Evolutionary conservation across 176 grass and related monocot species (phyloP), one percentile per base, ranked within the genome.

Genomic region (Rhipidocladum racemiflorum): DNA sequence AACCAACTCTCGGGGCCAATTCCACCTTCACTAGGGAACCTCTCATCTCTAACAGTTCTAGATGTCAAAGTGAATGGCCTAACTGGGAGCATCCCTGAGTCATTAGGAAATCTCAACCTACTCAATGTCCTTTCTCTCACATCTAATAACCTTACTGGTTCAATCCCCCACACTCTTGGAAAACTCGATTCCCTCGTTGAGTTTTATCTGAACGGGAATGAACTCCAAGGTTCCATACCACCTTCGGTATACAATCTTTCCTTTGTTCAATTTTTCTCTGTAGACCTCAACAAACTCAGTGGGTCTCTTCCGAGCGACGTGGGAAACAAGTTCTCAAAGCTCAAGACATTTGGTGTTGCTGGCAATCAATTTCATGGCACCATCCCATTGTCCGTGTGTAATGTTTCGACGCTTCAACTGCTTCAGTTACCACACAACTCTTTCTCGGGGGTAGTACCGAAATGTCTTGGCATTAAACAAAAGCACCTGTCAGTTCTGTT

Each of bases 21-120:
- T 61, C 74, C 74, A 61, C 39, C 74, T 43, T 44, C 55, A 56
- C 14, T 76, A 6, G 74, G 74, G 5, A 76, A 76, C 36, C 55
- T 76, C 5, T 76, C 74, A 45, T 40, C 39, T 40, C 39, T 40
- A 9, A 9, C 1, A 40, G 39, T 40, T 40, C 39, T 40, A 40
- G 39, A 40, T 40, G 39, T 40, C 8, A 7, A 40, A 40, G 39
- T 40, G 8, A 40, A 40, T 77, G 57, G 56, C 20, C 36, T 77
- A 61, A 77, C 56, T 61, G 74, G 74, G 27, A 61, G 25, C 56
- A 44, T 77, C 24, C 75, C 75, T 7, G 24, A 77, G 17, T 77
- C 75, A 2, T 63, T 77, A 13, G 75, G 75, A 77, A 46, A 77
- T 77, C 39, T 77, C 56, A 77, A 62, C 27, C 39, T 14, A 1